Evolutionary conservation across 352 stramenopile species (phyloP), one percentile per base, ranked within the genome.

Genomic region (Phytophthora palmivora): DNA sequence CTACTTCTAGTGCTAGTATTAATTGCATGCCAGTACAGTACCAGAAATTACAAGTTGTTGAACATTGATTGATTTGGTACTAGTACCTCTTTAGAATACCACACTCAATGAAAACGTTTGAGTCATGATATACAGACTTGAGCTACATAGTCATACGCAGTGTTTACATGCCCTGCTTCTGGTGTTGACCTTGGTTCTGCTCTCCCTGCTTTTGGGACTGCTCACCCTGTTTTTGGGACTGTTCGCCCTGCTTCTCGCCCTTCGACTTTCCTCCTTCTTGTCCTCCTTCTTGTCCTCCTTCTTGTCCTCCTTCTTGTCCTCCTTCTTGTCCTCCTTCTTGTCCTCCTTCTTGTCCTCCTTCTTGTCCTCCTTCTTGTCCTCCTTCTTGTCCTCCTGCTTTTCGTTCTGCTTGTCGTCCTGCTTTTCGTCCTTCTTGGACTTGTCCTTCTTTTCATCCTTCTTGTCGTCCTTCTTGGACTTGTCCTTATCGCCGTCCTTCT

Each of bases 141-240:
- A 37, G 5, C 43, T 38, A 50, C 15, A n/a, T n/a, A n/a, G n/a
- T 34, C 38, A 8, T n/a, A n/a, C 16, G 15, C 43, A 50, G 24
- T 50, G 37, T 14, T 58, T 50, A 50, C 18, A 52, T 10, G 10
- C 52, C 52, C 41, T 60, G 52, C 52, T 60, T 60, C 41, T 60
- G 41, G 41, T 51, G 32, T 30, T 49, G 33, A 2, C 21, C 24
- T 15, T 41, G 1, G 34, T 18, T 41, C n/a, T n/a, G n/a, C n/a
- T 42, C 36, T 14, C n/a, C n/a, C n/a, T 57, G 49, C 14, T 47
- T 45, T n/a, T n/a, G n/a, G n/a, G n/a, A n/a, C 36, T 51, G 41
- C 30, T 52, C 30, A 6, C 41, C 41, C 52, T 60, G 41, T 28
- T 59, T 59, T 15, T 51, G 26, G 8, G 52, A 45, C 52, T 51